Evolutionary conservation across 2,329 filamentous ascomycete genomes (phyloP).

Genomic region (Fusarium temperatum): DNA sequence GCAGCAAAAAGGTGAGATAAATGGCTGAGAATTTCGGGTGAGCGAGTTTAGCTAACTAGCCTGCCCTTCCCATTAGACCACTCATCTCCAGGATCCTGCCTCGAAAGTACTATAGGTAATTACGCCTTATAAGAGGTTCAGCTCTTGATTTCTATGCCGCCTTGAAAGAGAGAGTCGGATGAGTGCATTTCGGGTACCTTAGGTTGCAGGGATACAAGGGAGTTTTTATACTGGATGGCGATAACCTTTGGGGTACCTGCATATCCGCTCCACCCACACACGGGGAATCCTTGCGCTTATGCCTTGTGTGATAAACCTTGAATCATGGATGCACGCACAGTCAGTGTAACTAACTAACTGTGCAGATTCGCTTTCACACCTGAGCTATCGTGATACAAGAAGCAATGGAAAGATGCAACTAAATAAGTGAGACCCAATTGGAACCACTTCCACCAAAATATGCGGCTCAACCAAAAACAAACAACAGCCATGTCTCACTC

Average conservation of each 20-base stretch:
- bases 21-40: accelerated
- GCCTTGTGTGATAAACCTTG: neutral
- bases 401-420: neutral
- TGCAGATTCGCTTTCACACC: neutral
- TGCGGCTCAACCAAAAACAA: slow-evolving; percentile 1
- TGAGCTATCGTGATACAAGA: neutral
- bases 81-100: neutral
- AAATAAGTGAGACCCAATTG: neutral
- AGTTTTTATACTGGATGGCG: neutral
- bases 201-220: neutral
- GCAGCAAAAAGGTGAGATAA: neutral
- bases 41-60: neutral
- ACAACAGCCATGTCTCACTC: slow-evolving; percentile 7
- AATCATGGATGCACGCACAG: neutral
- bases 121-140: neutral
- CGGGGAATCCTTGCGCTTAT: neutral
- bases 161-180: neutral
- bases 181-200: neutral
- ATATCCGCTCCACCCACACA: slow-evolving; percentile 17
- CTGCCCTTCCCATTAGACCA: neutral
- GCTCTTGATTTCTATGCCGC: neutral
- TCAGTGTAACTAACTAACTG: too few relatives aligned
- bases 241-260: slow-evolving; percentile 27
- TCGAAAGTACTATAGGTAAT: neutral
- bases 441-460: neutral